Conservation (phyloP, 352 stramenopile genomes). For the Phytopythium helicoides region DNA sequence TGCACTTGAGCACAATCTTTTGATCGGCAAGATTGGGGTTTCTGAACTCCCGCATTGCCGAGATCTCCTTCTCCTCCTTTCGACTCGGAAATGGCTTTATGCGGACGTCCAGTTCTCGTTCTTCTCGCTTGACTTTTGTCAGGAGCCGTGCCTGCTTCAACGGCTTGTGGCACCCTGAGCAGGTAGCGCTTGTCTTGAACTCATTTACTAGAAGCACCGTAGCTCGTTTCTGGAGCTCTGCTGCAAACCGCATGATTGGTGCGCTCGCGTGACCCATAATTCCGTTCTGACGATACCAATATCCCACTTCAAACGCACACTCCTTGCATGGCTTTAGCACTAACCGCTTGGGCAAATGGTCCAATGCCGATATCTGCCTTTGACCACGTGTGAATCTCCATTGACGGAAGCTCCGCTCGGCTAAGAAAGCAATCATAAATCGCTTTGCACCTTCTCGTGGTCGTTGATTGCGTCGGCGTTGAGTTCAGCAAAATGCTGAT, state of each 20-base stretch:
- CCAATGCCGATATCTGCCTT: not conserved
- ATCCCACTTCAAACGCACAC: slow-evolving; percentile 3
- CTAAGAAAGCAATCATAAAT: slow-evolving; percentile 4
- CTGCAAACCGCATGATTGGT: slow-evolving; percentile 5
- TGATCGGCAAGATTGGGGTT: slow-evolving; percentile 2
- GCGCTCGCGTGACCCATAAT: slow-evolving; percentile 9
- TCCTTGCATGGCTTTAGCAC: not conserved
- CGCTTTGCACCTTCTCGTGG: no score
- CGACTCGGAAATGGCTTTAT: not conserved
- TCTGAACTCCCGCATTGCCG: slow-evolving; percentile 1
- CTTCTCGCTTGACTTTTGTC: not conserved
- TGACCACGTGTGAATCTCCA: not conserved
- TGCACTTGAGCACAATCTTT: slow-evolving; percentile 10
- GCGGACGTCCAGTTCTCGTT: not conserved
- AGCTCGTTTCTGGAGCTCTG: slow-evolving; percentile 7
- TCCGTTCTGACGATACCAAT: slow-evolving; percentile 4
- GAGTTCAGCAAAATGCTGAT: not conserved
- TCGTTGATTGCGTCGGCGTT: no score
- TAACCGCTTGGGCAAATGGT: not conserved
- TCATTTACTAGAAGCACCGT: slow-evolving; percentile 11
- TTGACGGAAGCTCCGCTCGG: not conserved
- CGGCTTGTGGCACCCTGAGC: no score
- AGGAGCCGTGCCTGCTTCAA: slow-evolving; percentile 8
- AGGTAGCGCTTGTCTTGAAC: slow-evolving; percentile 10
- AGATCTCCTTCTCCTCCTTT: slow-evolving; percentile 6